Evolutionary conservation across 2,329 filamentous ascomycete species (phyloP), one percentile per base, ranked within the genome.

Genomic region (Fusarium sambucinum): DNA sequence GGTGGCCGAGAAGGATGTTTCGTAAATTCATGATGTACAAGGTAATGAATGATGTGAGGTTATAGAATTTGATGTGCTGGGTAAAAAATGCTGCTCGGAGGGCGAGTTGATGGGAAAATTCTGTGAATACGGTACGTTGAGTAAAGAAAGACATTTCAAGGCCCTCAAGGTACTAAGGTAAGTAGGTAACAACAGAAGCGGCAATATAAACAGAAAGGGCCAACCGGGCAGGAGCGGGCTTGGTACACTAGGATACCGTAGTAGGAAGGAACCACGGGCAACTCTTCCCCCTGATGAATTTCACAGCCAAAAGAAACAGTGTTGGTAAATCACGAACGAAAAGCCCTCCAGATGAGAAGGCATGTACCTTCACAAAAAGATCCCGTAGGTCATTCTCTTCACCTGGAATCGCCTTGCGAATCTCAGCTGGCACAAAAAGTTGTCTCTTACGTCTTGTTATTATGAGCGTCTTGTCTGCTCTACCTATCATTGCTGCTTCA

Each of bases 21-120:
- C 29, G 35, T 12, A 27, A 33, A 16, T 53, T 59, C 61, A 64
- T 64, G 25, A 7, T 29, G 25, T 12, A n/a, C 9, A 44, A 19
- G 10, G 17, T n/a, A 48, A 23, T 23, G 14, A 25, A 42, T 25
- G 40, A 13, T 25, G 4, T 19, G n/a, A n/a, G 16, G 10, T 17
- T 19, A 37, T 6, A 12, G 12, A 37, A 19, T 6, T 37, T 27
- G 32, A 16, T 19, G n/a, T 27, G 13, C 23, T 37, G 32, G 23
- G 13, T 16, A 37, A 35, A 50, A 17, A 23, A 50, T 37, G 17
- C 17, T 37, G 46, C 13, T 37, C 23, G 27, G 8, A 33, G 45
- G 16, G 16, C 19, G 30, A 48, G 30, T 33, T 2, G 16, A 27
- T 8, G 7, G 13, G 14, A 16, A 10, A 3, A n/a, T 21, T 17